Percentiles rank a stretch among this genome's conserved stretches.
phyloP scores from a whole-genome alignment of 805 yeast species.

The Saccharomycopsis fibuligera region DNA sequence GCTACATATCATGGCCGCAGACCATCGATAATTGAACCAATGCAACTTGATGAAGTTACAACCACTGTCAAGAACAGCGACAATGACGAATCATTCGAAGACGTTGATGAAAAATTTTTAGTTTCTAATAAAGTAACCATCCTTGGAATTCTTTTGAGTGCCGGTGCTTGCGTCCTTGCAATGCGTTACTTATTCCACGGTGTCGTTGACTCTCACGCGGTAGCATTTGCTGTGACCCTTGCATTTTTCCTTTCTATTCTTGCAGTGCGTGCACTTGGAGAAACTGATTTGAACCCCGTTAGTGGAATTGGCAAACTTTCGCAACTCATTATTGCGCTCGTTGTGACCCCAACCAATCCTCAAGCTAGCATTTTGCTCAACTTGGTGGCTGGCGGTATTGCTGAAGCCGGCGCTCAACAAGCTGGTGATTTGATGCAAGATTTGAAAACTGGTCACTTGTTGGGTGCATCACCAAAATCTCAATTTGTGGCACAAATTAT shows the following conservation, averaged over 20 bases:
- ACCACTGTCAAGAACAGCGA: background rate
- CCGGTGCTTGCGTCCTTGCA: slow-evolving; percentile 59
- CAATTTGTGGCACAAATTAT: slow-evolving; percentile 87
- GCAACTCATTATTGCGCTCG: slow-evolving; percentile 77
- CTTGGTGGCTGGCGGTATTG: slow-evolving; percentile 90
- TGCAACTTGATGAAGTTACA: background rate
- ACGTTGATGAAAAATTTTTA: slow-evolving; percentile 40
- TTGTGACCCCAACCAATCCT: slow-evolving; percentile 64
- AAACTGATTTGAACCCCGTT: slow-evolving; percentile 94
- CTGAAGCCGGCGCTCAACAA: slow-evolving; percentile 98
- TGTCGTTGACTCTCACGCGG: slow-evolving; percentile 64
- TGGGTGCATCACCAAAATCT: slow-evolving; percentile 89
- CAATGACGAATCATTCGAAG: slow-evolving; percentile 16
- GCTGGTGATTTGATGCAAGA: slow-evolving; percentile 99
- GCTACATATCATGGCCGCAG: slow-evolving; percentile 6
- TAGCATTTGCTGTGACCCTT: slow-evolving; percentile 58
- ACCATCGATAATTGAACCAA: background rate
- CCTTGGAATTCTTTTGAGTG: slow-evolving; percentile 59
- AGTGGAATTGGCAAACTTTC: slow-evolving; percentile 94
- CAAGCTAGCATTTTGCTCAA: slow-evolving; percentile 83
- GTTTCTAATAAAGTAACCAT: slow-evolving; percentile 45
- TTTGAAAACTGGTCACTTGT: slow-evolving; percentile 83
- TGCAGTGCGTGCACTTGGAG: slow-evolving; percentile 93
- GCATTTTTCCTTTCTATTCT: slow-evolving; percentile 77
- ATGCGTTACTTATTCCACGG: slow-evolving; percentile 61